Percentiles rank a stretch among this genome's conserved stretches.
These are phyloP conservation scores for Rhodocollybia butyracea DNA, from an alignment of 768 basidiomycete genomes.

Conservation along the genomic window DNA sequence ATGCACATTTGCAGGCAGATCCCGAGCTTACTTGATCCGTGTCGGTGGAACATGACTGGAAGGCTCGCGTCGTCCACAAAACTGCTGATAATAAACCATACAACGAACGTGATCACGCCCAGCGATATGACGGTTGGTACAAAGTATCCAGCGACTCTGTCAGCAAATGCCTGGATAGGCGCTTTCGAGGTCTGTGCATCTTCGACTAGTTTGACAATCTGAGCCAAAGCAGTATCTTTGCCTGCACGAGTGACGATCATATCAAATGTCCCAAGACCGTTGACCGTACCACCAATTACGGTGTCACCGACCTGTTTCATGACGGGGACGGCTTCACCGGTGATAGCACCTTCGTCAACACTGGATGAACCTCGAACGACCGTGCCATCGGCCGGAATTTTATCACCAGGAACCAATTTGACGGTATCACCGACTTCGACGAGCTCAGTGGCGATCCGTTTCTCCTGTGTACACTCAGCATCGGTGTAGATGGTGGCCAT, in stretches of 20 bases:
- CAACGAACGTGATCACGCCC: constrained; percentile 74
- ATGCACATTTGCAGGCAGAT: constrained; percentile 97
- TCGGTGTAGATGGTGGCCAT: constrained; percentile 97
- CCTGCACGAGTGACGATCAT: constrained; percentile 95
- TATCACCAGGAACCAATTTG: constrained; percentile 95
- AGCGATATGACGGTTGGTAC: constrained; percentile 89
- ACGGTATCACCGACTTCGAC: constrained; percentile 92
- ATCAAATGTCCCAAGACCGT: constrained; percentile 95
- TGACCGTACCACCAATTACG: constrained; percentile 97
- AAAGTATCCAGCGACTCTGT: constrained; percentile 91
- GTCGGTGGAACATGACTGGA: constrained; percentile 80
- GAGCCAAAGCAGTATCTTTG: constrained; percentile 92
- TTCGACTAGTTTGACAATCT: constrained; percentile 95
- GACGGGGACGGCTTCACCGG: constrained; percentile 90
- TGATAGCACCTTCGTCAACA: constrained; percentile 94
- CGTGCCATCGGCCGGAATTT: constrained; percentile 92
- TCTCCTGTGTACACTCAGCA: constrained; percentile 75
- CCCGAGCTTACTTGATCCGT: constrained; percentile 82
- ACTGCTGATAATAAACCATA: constrained; percentile 76
- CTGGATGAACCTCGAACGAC: constrained; percentile 83
- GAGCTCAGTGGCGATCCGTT: constrained; percentile 90
- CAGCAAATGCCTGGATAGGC: constrained; percentile 96
- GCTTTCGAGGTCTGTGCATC: constrained; percentile 98
- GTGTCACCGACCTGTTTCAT: constrained; percentile 78
- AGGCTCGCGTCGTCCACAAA: constrained; percentile 54